phyloP scores from a whole-genome alignment of 192 early-diverging fungal species.

The Rhizophagus prolifer region DNA sequence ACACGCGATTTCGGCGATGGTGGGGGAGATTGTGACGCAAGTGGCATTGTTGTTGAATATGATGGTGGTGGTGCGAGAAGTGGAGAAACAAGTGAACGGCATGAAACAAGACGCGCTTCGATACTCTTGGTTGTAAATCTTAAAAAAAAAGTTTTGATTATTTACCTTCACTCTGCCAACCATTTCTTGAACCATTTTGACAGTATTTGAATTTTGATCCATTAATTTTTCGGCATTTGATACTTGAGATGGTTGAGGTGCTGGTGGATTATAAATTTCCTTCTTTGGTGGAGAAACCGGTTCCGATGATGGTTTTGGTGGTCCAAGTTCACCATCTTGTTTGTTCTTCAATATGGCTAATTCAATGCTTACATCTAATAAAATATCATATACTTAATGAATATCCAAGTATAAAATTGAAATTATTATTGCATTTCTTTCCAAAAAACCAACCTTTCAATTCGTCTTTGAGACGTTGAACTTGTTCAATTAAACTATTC shows the following conservation, averaged over 20 bases:
- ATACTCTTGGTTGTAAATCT: conserved; percentile 55
- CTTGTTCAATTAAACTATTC: conserved; percentile 66
- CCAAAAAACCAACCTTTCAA: conserved; percentile 50
- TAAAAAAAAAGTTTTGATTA: background rate
- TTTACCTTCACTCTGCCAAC: conserved; percentile 72
- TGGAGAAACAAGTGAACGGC: conserved; percentile 74
- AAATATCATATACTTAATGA: too few species aligned
- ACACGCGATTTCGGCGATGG: background rate
- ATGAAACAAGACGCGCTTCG: conserved; percentile 71
- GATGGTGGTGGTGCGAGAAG: conserved; percentile 59
- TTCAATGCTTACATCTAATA: conserved; percentile 52
- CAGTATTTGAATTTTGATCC: conserved; percentile 52
- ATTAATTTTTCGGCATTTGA: background rate
- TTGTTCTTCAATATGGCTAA: conserved; percentile 54
- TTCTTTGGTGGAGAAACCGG: conserved; percentile 23
- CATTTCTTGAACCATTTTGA: conserved; percentile 73
- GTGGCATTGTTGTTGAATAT: conserved; percentile 39
- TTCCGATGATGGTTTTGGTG: conserved; percentile 25
- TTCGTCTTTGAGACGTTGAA: conserved; percentile 77
- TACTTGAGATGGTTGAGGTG: background rate
- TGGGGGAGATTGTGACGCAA: conserved; percentile 29
- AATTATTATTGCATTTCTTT: background rate
- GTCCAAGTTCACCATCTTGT: conserved; percentile 35
- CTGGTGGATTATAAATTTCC: conserved; percentile 18
- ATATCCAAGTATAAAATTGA: too few species aligned